Conservation (phyloP, 495 filamentous ascomycete species). For the Xylaria flabelliformis region DNA sequence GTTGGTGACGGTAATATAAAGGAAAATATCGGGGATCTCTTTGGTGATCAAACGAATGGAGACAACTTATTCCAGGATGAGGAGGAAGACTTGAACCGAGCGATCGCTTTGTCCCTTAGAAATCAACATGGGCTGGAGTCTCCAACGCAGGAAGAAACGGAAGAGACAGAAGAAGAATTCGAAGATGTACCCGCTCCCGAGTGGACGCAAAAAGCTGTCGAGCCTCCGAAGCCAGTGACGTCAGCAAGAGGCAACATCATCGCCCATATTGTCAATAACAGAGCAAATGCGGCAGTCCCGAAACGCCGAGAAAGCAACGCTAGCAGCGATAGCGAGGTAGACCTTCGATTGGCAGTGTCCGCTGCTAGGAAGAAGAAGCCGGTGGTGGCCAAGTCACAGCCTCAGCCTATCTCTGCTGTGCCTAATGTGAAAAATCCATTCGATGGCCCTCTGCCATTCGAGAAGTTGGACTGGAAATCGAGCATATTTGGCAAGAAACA, state of each 20-base stretch:
- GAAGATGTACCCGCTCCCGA: slow-evolving; percentile 56
- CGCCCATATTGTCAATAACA: slow-evolving; percentile 67
- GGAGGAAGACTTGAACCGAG: slow-evolving; percentile 78
- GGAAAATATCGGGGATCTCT: slow-evolving; percentile 38
- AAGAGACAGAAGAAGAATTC: slow-evolving; percentile 52
- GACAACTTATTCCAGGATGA: slow-evolving; percentile 59
- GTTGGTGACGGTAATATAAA: slow-evolving; percentile 55
- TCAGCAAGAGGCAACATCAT: slow-evolving; percentile 62
- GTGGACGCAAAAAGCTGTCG: slow-evolving; percentile 62
- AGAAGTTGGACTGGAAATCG: slow-evolving; percentile 75
- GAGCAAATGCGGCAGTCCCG: slow-evolving; percentile 61
- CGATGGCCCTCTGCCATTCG: slow-evolving; percentile 86
- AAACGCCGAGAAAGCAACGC: slow-evolving; percentile 51
- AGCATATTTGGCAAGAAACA: slow-evolving; percentile 60
- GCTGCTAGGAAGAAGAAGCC: slow-evolving; percentile 54
- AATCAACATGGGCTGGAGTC: slow-evolving; percentile 47
- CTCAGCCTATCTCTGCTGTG: slow-evolving; percentile 33
- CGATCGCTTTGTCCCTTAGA: slow-evolving; percentile 82
- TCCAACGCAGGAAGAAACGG: slow-evolving; percentile 40
- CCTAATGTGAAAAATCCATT: slow-evolving; percentile 61
- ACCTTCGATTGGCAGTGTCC: slow-evolving; percentile 65
- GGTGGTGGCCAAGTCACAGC: slow-evolving; percentile 29
- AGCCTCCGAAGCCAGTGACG: slow-evolving; percentile 58
- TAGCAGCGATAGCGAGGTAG: slow-evolving; percentile 67
- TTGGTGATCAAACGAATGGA: slow-evolving; percentile 36